These are phyloP conservation scores for Zalerion maritima DNA, from an alignment of 495 filamentous ascomycete species.

Conservation along the genomic window DNA sequence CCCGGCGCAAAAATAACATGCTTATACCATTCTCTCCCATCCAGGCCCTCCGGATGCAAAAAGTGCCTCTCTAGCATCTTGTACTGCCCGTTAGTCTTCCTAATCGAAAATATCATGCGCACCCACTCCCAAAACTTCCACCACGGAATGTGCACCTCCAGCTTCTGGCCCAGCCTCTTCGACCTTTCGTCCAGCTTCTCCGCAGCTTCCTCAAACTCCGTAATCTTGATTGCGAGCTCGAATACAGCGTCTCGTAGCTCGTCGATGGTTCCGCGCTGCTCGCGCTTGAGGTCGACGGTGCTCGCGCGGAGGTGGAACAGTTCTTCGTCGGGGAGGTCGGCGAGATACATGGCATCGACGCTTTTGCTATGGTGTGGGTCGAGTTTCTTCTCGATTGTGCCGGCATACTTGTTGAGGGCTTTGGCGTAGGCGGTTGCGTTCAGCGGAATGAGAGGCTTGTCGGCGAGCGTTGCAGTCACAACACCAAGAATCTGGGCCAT, in stretches of 20 bases:
- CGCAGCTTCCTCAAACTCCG: slow-evolving; percentile 42
- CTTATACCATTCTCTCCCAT: slow-evolving; percentile 80
- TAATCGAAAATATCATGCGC: slow-evolving; percentile 45
- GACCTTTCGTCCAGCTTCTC: slow-evolving; percentile 45
- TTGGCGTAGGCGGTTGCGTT: slow-evolving; percentile 61
- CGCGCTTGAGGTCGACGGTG: slow-evolving; percentile 15
- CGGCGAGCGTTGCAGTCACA: slow-evolving; percentile 63
- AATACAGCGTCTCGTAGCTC: slow-evolving; percentile 22
- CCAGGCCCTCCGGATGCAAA: slow-evolving; percentile 63
- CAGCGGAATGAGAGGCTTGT: slow-evolving; percentile 64
- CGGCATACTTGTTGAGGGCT: slow-evolving; percentile 47
- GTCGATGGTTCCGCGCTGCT: slow-evolving; percentile 21
- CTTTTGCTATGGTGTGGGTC: too few relatives aligned
- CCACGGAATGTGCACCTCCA: slow-evolving; percentile 59
- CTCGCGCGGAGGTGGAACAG: slow-evolving; percentile 38
- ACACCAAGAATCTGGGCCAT: slow-evolving; percentile 71
- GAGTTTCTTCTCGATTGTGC: slow-evolving; percentile 51
- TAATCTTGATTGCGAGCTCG: slow-evolving; percentile 31
- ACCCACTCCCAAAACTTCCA: slow-evolving; percentile 62
- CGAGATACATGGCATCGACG: slow-evolving; percentile 12
- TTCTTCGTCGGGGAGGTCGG: slow-evolving; percentile 27
- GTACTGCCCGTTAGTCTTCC: slow-evolving; percentile 52
- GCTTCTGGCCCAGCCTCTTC: slow-evolving; percentile 47
- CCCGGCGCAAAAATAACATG: slow-evolving; percentile 84
- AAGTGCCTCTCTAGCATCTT: slow-evolving; percentile 71